These are phyloP conservation scores for Syncephalastrum sp. DNA, from an alignment of 371 early-diverging fungal species.

Conservation along the genomic window DNA sequence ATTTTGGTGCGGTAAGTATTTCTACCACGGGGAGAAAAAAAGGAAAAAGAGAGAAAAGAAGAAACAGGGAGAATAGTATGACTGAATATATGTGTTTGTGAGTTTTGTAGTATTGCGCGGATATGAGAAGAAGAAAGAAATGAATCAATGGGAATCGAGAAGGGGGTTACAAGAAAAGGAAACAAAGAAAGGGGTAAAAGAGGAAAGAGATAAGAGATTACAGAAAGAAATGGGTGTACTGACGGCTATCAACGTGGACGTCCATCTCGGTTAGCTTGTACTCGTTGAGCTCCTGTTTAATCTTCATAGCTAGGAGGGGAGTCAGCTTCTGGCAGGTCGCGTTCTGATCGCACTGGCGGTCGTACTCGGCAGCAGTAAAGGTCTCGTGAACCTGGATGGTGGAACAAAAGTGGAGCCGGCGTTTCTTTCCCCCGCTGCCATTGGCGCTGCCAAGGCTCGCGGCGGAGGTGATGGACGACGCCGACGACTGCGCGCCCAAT, in stretches of 20 bases:
- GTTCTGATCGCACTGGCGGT: slow-evolving; percentile 63
- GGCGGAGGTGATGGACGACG: slow-evolving; percentile 5
- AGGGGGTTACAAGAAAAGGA: neutral
- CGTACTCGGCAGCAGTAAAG: slow-evolving; percentile 49
- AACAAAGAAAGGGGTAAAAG: neutral
- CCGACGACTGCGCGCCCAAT: slow-evolving; percentile 31
- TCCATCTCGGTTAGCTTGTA: slow-evolving; percentile 76
- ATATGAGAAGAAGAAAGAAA: slow-evolving; percentile 1
- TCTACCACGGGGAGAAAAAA: too few relatives aligned
- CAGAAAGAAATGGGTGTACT: slow-evolving; percentile 37
- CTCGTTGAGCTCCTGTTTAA: slow-evolving; percentile 76
- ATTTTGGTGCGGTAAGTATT: too few relatives aligned
- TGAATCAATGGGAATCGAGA: slow-evolving; percentile 3
- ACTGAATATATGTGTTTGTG: too few relatives aligned
- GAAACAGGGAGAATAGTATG: too few relatives aligned
- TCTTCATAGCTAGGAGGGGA: slow-evolving; percentile 61
- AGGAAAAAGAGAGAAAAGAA: too few relatives aligned
- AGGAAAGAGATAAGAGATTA: slow-evolving; percentile 6
- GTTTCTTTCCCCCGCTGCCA: slow-evolving; percentile 1
- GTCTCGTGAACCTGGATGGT: slow-evolving; percentile 20
- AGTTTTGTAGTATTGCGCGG: too few relatives aligned
- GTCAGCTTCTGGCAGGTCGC: slow-evolving; percentile 63
- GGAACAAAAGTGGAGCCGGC: slow-evolving; percentile 18
- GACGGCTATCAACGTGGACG: slow-evolving; percentile 72
- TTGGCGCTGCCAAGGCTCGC: too few relatives aligned